Evolutionary conservation across 2,329 filamentous ascomycete species (phyloP).

Genomic region (Macrophomina phaseolina): DNA sequence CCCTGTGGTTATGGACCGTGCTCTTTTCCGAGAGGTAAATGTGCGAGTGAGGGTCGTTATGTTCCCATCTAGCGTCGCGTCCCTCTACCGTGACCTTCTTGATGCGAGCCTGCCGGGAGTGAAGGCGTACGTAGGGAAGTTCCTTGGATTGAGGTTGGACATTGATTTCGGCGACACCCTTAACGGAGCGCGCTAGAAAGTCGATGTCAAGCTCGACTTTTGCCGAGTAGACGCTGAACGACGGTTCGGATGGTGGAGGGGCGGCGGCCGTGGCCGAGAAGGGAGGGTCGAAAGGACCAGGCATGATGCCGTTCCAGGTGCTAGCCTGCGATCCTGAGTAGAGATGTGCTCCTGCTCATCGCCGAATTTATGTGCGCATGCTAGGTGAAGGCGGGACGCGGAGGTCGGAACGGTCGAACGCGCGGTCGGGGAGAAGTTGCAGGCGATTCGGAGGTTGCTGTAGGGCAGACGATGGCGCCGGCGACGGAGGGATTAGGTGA

Average conservation of each 20-base stretch:
- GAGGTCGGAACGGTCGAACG: constrained; percentile 21
- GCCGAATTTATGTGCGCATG: constrained; percentile 26
- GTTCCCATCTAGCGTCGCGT: constrained; percentile 44
- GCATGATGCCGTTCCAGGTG: constrained; percentile 28
- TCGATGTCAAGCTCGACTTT: constrained; percentile 89
- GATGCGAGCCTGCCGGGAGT: constrained; percentile 67
- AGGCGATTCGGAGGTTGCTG: constrained; percentile 1
- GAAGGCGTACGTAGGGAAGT: constrained; percentile 61
- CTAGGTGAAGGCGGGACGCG: constrained; percentile 20
- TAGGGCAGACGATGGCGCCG: neutral
- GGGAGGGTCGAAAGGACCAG: constrained; percentile 37
- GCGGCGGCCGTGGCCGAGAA: constrained; percentile 33
- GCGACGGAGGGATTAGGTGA: neutral
- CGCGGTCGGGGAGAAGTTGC: constrained; percentile 16
- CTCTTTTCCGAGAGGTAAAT: constrained; percentile 66
- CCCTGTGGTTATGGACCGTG: constrained; percentile 76
- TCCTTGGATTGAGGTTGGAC: constrained; percentile 69
- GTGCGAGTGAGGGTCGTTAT: constrained; percentile 70
- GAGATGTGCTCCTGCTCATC: constrained; percentile 24
- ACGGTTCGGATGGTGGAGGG: constrained; percentile 23
- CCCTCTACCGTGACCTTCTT: constrained; percentile 57
- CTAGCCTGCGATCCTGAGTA: constrained; percentile 26
- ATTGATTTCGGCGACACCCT: constrained; percentile 80
- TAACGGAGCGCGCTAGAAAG: constrained; percentile 75
- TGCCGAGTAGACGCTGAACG: constrained; percentile 74